phyloP scores from a whole-genome alignment of 305 asterid species.

The Stenogyne calaminthoides region DNA sequence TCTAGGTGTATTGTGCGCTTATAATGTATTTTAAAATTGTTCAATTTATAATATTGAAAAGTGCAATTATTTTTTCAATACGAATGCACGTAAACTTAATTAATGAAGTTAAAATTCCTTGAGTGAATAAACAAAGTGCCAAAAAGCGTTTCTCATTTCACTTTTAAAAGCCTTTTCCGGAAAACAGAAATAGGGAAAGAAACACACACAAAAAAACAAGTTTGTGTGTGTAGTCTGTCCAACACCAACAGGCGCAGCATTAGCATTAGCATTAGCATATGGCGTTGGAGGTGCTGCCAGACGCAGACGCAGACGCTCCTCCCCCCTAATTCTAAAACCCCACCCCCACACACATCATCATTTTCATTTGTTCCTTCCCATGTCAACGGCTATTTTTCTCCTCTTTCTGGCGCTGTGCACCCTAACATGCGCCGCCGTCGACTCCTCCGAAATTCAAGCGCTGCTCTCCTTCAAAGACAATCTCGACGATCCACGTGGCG shows the following conservation, averaged over 20 bases:
- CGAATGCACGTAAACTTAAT: no score
- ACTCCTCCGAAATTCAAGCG: constrained; percentile 51
- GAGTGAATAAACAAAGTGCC: constrained; percentile 23
- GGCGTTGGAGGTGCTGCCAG: constrained; percentile 5
- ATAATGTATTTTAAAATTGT: no score
- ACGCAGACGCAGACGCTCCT: neutral
- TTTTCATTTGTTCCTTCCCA: constrained; percentile 33
- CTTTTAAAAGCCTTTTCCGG: constrained; percentile 14
- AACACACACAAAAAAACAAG: neutral
- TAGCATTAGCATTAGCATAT: neutral
- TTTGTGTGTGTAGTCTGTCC: no score
- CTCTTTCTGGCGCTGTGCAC: constrained; percentile 36
- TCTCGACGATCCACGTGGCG: constrained; percentile 71
- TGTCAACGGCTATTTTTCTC: constrained; percentile 54
- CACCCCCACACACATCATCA: neutral
- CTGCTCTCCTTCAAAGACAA: constrained; percentile 48
- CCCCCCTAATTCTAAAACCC: neutral
- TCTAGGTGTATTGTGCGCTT: no score
- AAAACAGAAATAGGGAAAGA: neutral
- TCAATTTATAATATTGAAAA: no score
- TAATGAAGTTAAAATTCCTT: constrained; percentile 30
- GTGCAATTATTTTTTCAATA: no score
- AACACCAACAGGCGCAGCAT: neutral
- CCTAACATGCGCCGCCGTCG: constrained; percentile 40
- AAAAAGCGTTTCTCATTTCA: constrained; percentile 32